These are phyloP conservation scores for Diddensiella caesifluorescens DNA, from an alignment of 805 yeast genomes.

Conservation along the genomic window DNA sequence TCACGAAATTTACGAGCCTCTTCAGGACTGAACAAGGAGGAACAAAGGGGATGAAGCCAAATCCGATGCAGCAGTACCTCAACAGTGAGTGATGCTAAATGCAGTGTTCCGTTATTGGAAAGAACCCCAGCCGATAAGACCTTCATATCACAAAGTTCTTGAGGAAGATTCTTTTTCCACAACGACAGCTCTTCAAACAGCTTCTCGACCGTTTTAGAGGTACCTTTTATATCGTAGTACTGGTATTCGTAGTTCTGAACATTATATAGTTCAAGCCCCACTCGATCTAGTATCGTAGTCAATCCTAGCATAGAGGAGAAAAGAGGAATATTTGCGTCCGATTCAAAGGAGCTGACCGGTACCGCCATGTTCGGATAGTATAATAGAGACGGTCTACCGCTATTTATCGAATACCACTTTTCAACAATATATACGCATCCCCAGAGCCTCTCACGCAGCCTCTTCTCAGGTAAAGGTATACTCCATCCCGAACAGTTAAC, in stretches of 20 bases:
- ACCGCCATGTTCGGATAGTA: conserved; percentile 20
- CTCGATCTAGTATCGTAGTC: conserved; percentile 27
- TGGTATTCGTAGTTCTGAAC: conserved; percentile 16
- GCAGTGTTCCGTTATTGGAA: conserved; percentile 31
- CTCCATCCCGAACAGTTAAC: conserved; percentile 34
- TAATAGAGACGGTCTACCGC: conserved; percentile 33
- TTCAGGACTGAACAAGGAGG: conserved; percentile 14
- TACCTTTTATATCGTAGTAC: conserved; percentile 11
- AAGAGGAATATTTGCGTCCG: conserved; percentile 24
- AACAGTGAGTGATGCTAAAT: conserved; percentile 27
- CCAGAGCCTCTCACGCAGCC: conserved; percentile 33
- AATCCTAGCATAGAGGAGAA: conserved; percentile 27
- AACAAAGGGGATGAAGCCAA: conserved; percentile 21
- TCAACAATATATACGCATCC: conserved; percentile 33
- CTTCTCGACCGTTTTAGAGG: conserved; percentile 16
- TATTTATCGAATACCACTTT: conserved; percentile 32
- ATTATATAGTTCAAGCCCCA: conserved; percentile 24
- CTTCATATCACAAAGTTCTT: conserved; percentile 26
- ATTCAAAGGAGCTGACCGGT: conserved; percentile 17
- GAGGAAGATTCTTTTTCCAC: conserved; percentile 28
- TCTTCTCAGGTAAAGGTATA: conserved; percentile 30
- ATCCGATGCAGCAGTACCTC: conserved; percentile 28
- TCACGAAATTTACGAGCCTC: conserved; percentile 23
- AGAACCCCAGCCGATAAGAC: conserved; percentile 23
- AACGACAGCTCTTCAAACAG: conserved; percentile 19